Evolutionary conservation across 2,329 filamentous ascomycete species (phyloP).

Genomic region (Graphilbum sp.): DNA sequence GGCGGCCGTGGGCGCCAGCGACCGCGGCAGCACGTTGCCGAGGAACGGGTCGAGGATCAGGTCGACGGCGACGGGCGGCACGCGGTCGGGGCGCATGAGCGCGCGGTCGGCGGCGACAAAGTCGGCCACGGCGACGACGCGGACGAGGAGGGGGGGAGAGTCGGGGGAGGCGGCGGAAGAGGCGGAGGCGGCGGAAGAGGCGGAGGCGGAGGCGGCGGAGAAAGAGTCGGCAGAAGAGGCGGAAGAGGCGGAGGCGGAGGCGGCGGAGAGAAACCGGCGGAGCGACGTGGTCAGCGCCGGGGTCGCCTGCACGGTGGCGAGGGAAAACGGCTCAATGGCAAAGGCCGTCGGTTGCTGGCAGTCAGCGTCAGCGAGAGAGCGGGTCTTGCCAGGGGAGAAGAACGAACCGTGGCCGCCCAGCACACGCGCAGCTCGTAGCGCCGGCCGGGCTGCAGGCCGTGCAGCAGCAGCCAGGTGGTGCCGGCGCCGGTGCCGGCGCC

Average conservation of each 20-base stretch:
- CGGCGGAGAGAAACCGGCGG: too few relatives aligned
- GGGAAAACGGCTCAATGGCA: constrained; percentile 45
- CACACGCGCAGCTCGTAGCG: constrained; percentile 87
- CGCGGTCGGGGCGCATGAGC: constrained; percentile 48
- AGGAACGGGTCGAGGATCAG: constrained; percentile 70
- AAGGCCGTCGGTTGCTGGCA: constrained; percentile 77
- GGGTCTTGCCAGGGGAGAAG: neutral
- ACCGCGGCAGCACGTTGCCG: constrained; percentile 62
- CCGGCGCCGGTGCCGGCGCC: constrained; percentile 32
- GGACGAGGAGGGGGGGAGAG: constrained; percentile 45
- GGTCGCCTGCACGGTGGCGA: constrained; percentile 43
- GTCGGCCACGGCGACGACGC: constrained; percentile 60
- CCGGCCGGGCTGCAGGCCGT: constrained; percentile 49
- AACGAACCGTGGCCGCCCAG: constrained; percentile 78
- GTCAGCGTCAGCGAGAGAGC: neutral
- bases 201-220: neutral
- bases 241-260: constrained; percentile 24
- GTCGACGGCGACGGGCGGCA: constrained; percentile 62
- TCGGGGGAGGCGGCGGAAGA: constrained; percentile 7
- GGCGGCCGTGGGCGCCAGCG: constrained; percentile 52
- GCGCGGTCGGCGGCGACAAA: constrained; percentile 62
- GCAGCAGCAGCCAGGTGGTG: constrained; percentile 68
- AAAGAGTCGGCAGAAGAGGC: too few relatives aligned
- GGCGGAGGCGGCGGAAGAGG: neutral
- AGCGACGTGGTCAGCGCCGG: constrained; percentile 50